Percentiles rank a stretch among this genome's conserved stretches.
Conservation (phyloP, 2,329 filamentous ascomycete species). For the Calonectria ilicicola region DNA sequence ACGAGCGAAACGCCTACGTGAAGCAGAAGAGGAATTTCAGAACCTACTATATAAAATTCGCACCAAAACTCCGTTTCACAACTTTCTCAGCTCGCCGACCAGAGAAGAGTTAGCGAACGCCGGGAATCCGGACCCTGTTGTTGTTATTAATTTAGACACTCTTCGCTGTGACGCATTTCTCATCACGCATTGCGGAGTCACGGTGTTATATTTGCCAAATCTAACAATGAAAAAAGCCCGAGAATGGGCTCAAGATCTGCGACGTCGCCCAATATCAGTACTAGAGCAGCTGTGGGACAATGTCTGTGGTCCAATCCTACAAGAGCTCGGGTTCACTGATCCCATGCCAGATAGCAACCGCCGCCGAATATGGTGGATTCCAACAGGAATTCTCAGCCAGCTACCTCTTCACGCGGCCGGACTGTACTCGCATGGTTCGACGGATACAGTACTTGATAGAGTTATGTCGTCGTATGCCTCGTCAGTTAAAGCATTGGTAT, state of each 20-base stretch:
- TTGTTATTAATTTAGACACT: neutral
- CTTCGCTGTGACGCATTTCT: constrained; percentile 8
- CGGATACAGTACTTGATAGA: neutral
- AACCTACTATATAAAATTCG: neutral
- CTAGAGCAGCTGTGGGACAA: neutral
- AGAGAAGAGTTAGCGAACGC: neutral
- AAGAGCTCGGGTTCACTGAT: neutral
- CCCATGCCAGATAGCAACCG: neutral
- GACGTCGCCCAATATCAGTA: neutral
- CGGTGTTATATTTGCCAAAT: neutral
- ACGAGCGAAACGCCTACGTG: neutral
- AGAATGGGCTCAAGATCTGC: neutral
- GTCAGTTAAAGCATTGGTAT: neutral
- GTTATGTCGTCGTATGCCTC: constrained; percentile 7
- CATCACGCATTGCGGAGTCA: neutral
- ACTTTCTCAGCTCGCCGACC: constrained; percentile 2
- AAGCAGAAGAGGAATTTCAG: neutral
- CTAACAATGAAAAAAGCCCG: neutral
- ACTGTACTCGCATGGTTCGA: neutral
- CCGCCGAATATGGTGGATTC: constrained; percentile 2
- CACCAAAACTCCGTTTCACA: neutral
- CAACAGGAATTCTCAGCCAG: neutral
- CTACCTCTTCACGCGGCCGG: neutral
- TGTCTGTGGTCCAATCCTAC: neutral
- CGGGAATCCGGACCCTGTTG: neutral